Conservation (phyloP, 805 yeast genomes). For the Babjeviella inositovora region DNA sequence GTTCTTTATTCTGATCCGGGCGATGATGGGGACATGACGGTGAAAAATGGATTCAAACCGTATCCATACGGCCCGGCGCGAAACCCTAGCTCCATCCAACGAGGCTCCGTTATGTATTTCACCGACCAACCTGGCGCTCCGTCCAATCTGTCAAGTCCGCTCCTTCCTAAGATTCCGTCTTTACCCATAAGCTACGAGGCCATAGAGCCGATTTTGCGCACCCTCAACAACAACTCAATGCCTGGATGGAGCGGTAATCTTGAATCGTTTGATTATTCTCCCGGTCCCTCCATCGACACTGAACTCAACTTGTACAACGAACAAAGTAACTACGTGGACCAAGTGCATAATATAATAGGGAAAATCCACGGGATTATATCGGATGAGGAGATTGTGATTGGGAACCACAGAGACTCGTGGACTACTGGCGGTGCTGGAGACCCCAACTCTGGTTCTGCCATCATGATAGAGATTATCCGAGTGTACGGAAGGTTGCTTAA, state of each 20-base stretch:
- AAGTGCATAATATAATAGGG: slow-evolving; percentile 30
- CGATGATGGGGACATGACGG: slow-evolving; percentile 43
- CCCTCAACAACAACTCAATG: slow-evolving; percentile 14
- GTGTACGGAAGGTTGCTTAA: slow-evolving; percentile 25
- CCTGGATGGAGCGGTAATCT: slow-evolving; percentile 20
- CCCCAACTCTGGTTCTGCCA: slow-evolving; percentile 30
- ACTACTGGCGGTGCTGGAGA: slow-evolving; percentile 32
- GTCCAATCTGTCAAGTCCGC: slow-evolving; percentile 38
- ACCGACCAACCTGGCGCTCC: slow-evolving; percentile 63
- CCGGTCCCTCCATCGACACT: slow-evolving; percentile 23
- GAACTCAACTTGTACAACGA: slow-evolving; percentile 20
- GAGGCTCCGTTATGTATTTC: slow-evolving; percentile 43
- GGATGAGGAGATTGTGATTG: slow-evolving; percentile 36
- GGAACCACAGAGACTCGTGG: slow-evolving; percentile 38
- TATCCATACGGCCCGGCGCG: slow-evolving; percentile 58
- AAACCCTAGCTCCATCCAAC: slow-evolving; percentile 40
- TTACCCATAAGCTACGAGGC: slow-evolving; percentile 30
- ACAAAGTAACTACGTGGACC: slow-evolving; percentile 22
- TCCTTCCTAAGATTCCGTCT: slow-evolving; percentile 36
- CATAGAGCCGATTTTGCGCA: slow-evolving; percentile 18
- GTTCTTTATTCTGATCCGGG: slow-evolving; percentile 38
- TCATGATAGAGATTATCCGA: slow-evolving; percentile 33
- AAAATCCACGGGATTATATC: slow-evolving; percentile 39
- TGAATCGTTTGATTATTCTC: slow-evolving; percentile 20
- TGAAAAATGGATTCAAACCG: slow-evolving; percentile 32